These are phyloP conservation scores for Colletotrichum eremochloae DNA, from an alignment of 2,329 filamentous ascomycete genomes.

Conservation along the genomic window DNA sequence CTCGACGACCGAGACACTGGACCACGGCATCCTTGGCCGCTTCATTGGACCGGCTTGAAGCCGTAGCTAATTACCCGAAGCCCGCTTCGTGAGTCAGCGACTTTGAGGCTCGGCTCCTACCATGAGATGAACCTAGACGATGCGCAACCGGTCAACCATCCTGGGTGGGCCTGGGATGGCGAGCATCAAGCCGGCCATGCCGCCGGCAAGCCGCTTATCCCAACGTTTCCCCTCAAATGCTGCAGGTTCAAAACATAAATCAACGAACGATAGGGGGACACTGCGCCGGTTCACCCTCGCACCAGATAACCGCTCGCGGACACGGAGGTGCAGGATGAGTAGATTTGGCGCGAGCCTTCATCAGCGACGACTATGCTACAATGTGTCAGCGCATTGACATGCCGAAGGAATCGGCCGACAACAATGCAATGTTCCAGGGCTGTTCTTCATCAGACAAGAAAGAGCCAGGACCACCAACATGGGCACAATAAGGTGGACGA, in stretches of 20 bases:
- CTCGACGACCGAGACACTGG: too few relatives aligned
- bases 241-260: background rate
- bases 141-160: background rate
- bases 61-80: background rate
- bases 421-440: background rate
- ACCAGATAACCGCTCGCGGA: background rate
- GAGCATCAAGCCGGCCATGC: too few relatives aligned
- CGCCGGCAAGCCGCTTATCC: background rate
- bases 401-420: background rate
- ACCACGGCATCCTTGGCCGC: too few relatives aligned
- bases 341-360: too few relatives aligned
- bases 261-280: too few relatives aligned
- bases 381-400: background rate
- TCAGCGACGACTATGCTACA: background rate
- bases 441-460: too few relatives aligned
- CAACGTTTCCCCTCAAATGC: background rate
- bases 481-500: background rate
- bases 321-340: background rate
- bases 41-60: too few relatives aligned
- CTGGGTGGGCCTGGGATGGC: background rate
- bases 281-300: background rate
- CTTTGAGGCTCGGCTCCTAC: too few relatives aligned
- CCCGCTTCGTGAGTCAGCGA: background rate
- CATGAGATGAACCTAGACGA: background rate
- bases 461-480: background rate